These are phyloP conservation scores for Neodidymelliopsis sp. DNA, from an alignment of 2,329 filamentous ascomycete genomes.

Conservation along the genomic window DNA sequence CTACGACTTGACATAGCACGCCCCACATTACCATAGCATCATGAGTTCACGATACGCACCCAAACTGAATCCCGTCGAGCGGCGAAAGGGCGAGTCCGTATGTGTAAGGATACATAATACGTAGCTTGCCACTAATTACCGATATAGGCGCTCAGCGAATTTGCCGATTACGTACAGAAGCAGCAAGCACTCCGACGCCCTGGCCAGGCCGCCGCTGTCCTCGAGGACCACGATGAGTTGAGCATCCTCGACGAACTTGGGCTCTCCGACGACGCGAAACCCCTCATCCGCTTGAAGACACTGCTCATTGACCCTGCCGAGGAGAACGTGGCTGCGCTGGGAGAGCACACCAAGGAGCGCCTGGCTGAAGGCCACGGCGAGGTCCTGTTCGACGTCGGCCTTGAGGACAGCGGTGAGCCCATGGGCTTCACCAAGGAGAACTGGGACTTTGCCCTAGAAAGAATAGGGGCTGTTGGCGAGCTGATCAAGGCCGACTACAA, in stretches of 20 bases:
- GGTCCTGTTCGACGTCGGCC: conserved; percentile 87
- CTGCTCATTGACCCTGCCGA: conserved; percentile 70
- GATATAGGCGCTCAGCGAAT: conserved; percentile 82
- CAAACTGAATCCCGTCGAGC: conserved; percentile 76
- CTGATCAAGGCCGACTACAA: conserved; percentile 76
- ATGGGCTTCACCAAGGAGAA: conserved; percentile 78
- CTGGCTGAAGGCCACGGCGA: conserved; percentile 87
- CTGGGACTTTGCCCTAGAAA: conserved; percentile 75
- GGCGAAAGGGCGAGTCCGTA: conserved; percentile 87
- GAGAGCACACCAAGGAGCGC: conserved; percentile 69
- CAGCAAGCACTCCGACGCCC: conserved; percentile 76
- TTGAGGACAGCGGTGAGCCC: conserved; percentile 86
- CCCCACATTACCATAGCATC: conserved; percentile 20
- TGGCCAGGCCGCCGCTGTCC: conserved; percentile 43
- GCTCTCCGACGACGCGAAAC: conserved; percentile 73
- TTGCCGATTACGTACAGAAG: conserved; percentile 96
- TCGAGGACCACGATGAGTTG: conserved; percentile 83
- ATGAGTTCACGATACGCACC: conserved; percentile 49
- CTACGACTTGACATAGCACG: conserved; percentile 27
- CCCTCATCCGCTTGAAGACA: conserved; percentile 72
- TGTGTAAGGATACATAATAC: conserved; percentile 28
- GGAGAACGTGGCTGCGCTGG: conserved; percentile 67
- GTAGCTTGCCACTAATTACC: background rate
- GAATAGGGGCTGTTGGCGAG: conserved; percentile 71
- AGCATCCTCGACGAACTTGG: conserved; percentile 84